phyloP scores from a whole-genome alignment of 2,329 filamentous ascomycete genomes.

The Plectosphaerella plurivora region DNA sequence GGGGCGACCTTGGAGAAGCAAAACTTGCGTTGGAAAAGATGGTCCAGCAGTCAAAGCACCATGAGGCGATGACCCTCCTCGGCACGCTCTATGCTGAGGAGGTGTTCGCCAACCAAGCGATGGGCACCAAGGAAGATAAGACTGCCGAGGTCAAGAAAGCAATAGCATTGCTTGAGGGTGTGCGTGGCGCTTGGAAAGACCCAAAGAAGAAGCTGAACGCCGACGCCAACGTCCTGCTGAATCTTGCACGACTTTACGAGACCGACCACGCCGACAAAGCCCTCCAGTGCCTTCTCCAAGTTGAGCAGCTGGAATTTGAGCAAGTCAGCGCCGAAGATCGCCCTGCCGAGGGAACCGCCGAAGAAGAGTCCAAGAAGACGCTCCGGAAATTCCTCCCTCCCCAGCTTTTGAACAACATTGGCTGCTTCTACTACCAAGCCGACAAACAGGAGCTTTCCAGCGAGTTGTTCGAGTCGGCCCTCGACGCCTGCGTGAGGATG shows the following conservation, averaged over 20 bases:
- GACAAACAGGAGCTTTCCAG: constrained; percentile 78
- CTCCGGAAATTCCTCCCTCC: constrained; percentile 79
- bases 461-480: constrained; percentile 85
- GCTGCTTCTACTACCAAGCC: constrained; percentile 87
- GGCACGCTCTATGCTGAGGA: constrained; percentile 94
- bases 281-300: constrained; percentile 83
- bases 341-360: constrained; percentile 51
- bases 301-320: constrained; percentile 84
- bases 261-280: constrained; percentile 81
- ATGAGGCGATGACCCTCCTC: constrained; percentile 88
- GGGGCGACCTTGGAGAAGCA: constrained; percentile 81
- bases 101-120: constrained; percentile 73
- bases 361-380: constrained; percentile 52
- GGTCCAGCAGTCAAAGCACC: constrained; percentile 73
- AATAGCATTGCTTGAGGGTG: constrained; percentile 75
- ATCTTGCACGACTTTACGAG: constrained; percentile 89
- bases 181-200: constrained; percentile 87
- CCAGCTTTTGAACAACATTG: constrained; percentile 94
- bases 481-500: constrained; percentile 81
- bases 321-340: constrained; percentile 68
- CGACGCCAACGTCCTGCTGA: constrained; percentile 84
- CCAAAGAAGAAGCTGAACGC: constrained; percentile 76
- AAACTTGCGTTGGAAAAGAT: constrained; percentile 95
- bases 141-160: constrained; percentile 81
- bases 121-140: constrained; percentile 79